Base-by-base conservation (phyloP, 140 eudicot genomes). In the Bidens hawaiensis region DNA sequence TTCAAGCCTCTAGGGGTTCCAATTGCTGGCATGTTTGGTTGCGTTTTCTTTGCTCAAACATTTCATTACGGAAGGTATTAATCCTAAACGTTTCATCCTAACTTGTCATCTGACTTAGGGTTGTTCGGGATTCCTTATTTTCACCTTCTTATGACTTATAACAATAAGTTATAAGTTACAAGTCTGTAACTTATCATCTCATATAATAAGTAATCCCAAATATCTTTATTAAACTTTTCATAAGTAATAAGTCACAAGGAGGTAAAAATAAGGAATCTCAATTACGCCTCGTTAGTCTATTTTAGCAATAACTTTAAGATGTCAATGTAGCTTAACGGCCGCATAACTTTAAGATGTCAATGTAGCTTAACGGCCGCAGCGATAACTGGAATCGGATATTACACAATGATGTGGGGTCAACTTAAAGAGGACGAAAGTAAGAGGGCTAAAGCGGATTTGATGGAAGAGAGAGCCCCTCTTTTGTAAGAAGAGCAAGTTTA, bases 11-110 rank as follows among this genome's bases (percentile, higher is more conserved):
- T 79, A 4, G 95, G 95, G 18, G 82, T 90, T 54, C 84, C 88
- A 0, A 79, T 78, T 57, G 95, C 97, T n/a, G 83, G 83, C 52
- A 68, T 67, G 28, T 77, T 75, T 19, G 94, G 95, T 5, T 64
- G 78, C 22, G 9, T 83, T 16, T 76, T 91, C 41, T 84, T 91
- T 57, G 88, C 89, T 1, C 75, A 78, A 26, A 77, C 80, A 62
- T 89, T 87, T 62, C 88, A 84, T 47, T 80, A 77, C 21, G 98
- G 96, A 75, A 91, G 96, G 98, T 87, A 60, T 17, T n/a, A 55
- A 50, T 11, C 5, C 0, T 40, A 15, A 3, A 27, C 4, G 4
- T 23, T 62, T 31, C 47, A 17, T 28, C 21, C 40, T 5, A 14
- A 47, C 7, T 17, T 26, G n/a, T 9, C 60, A 15, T 17, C 34